phyloP scores from a whole-genome alignment of 2,329 filamentous ascomycete species.

The Diaporthe ampelina region DNA sequence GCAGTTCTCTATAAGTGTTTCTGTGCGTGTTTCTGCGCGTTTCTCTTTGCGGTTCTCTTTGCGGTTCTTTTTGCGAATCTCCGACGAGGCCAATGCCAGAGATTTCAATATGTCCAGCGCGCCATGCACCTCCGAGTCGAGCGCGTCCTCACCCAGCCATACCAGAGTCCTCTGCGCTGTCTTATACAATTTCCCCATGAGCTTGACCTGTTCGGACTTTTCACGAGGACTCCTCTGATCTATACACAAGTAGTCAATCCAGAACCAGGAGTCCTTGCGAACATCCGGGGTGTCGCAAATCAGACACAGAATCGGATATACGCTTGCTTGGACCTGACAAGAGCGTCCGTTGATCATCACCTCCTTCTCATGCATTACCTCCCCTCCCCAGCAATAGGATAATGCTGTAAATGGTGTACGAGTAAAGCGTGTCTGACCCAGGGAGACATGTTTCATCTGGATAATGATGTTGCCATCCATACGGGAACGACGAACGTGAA shows the following conservation, averaged over 20 bases:
- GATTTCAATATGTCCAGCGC: slow-evolving; percentile 3
- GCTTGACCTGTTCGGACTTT: background rate
- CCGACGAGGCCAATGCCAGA: no score
- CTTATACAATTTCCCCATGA: slow-evolving; percentile 7
- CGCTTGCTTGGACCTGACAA: background rate
- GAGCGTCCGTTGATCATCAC: background rate
- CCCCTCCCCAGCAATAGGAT: slow-evolving; percentile 10
- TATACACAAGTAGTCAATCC: slow-evolving; percentile 29
- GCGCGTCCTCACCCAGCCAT: background rate
- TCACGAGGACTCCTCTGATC: background rate
- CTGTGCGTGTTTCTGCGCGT: no score
- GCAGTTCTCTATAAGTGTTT: no score
- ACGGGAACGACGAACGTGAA: background rate
- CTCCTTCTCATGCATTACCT: background rate
- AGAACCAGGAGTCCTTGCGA: background rate
- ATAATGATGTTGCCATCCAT: background rate
- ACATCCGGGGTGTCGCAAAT: background rate
- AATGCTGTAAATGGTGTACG: background rate
- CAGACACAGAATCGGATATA: slow-evolving; percentile 3
- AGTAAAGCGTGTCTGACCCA: background rate
- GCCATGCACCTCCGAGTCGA: background rate
- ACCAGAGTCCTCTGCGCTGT: background rate
- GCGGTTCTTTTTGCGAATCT: no score
- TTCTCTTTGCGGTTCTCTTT: no score
- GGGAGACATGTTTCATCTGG: background rate